Evolutionary conservation across 805 yeast genomes (phyloP), one percentile per base, ranked within the genome.

Genomic region (Starmera dryadoides): DNA sequence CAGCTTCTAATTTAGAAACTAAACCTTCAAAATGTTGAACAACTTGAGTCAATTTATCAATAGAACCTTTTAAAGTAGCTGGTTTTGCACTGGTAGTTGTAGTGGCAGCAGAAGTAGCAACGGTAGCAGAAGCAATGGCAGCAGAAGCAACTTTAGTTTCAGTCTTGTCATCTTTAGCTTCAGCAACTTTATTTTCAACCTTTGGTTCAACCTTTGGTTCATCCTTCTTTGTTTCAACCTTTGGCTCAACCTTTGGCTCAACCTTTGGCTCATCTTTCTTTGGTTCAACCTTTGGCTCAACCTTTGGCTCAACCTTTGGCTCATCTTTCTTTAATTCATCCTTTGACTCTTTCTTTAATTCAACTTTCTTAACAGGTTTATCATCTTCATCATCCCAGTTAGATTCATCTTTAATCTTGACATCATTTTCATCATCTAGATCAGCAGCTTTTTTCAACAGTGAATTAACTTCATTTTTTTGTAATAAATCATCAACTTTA

Each of bases 51-150:
- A 85, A 64, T 45, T 73, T 80, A 46, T 81, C 91, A 25, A 84
- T 80, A 1, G 87, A 77, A 9, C 76, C 81, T 51, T 81, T 81
- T 43, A 85, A 66, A 1, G 88, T 83, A 25, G 83, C 70, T 16
- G 85, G 76, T 21, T 71, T 68, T 22, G 65, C 56, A 15, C 62
- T 52, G 17, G 51, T 44, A 16, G 59, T 31, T 3, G 38, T 20
- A 9, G 34, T 21, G 2, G 29, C 38, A 35, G 36, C 22, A 3
- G 51, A 35, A 23, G 49, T 47, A 32, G 38, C 46, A 28, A 47
- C 15, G 3, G 37, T 21, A 12, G 33, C 26, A 4, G 33, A 37
- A 35, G 35, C 23, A 3, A 50, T 34, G 22, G 49, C 48, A 32
- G 38, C 46, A 28, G 47, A 9, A 21, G 43, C 31, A 9, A 42